Evolutionary conservation across 192 early-diverging fungal genomes (phyloP).

Genomic region (Oehlia diaphana): DNA sequence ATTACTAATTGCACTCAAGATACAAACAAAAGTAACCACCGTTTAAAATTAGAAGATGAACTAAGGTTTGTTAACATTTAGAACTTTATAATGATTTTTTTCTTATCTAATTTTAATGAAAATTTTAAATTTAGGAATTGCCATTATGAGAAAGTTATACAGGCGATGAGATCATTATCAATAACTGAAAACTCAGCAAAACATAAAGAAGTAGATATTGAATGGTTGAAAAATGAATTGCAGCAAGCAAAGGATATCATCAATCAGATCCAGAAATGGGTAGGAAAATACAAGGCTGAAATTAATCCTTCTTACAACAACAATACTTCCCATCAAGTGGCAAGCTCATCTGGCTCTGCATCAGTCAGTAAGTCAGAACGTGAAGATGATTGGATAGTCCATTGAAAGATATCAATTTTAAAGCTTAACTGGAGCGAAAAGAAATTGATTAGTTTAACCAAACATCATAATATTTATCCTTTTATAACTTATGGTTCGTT

Average conservation of each 20-base stretch:
- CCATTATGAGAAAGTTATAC: constrained; percentile 1
- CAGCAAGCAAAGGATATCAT: not conserved
- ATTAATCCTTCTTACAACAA: no score
- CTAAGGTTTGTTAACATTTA: not conserved
- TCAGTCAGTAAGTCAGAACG: no score
- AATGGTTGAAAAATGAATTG: constrained; percentile 22
- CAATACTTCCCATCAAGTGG: no score
- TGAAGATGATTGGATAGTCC: no score
- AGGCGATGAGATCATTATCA: not conserved
- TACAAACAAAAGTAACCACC: not conserved
- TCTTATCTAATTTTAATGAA: not conserved
- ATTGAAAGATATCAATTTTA: no score
- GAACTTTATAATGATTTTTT: not conserved
- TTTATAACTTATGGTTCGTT: no score
- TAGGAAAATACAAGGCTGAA: not conserved
- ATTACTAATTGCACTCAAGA: not conserved
- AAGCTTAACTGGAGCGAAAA: no score
- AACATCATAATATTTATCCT: no score
- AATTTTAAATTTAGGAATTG: not conserved
- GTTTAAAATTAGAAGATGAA: constrained; percentile 1
- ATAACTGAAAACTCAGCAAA: not conserved
- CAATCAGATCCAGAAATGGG: not conserved
- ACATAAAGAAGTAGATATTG: not conserved
- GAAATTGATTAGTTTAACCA: no score
- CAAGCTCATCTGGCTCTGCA: no score